Percentiles rank a stretch among this genome's conserved stretches.
Evolutionary conservation across 2,329 filamentous ascomycete genomes (phyloP).

Genomic region (Colletotrichum falcatum): DNA sequence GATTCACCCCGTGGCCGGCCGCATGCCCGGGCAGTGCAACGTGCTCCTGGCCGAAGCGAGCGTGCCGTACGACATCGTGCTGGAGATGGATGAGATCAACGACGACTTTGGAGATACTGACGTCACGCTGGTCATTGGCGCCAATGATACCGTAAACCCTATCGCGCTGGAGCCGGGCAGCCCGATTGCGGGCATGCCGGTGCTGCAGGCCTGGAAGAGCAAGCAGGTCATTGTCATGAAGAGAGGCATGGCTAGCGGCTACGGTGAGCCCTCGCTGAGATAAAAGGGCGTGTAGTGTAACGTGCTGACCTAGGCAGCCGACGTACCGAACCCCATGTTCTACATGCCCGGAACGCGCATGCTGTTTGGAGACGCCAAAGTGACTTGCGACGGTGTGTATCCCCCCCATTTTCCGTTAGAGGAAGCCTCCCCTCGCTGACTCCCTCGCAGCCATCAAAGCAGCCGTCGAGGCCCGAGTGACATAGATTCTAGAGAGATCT

Average conservation of each 20-base stretch:
- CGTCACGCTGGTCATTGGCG: conserved; percentile 88
- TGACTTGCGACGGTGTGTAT: conserved; percentile 79
- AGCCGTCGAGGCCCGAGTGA: conserved; percentile 50
- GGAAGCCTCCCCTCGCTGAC: conserved; percentile 36
- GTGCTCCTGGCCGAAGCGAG: conserved; percentile 88
- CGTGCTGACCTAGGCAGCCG: conserved; percentile 63
- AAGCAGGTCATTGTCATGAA: conserved; percentile 96
- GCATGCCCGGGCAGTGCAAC: conserved; percentile 95
- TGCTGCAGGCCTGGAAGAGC: conserved; percentile 92
- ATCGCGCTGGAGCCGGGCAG: conserved; percentile 87
- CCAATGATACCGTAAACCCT: conserved; percentile 93
- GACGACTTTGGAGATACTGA: conserved; percentile 90
- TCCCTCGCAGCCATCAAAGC: conserved; percentile 54
- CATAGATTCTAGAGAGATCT: conserved; percentile 38
- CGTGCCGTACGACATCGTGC: conserved; percentile 90
- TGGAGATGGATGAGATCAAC: conserved; percentile 97
- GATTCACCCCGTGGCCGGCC: conserved; percentile 89
- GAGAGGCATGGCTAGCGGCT: conserved; percentile 87
- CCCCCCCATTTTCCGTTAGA: too few relatives aligned
- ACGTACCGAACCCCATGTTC: conserved; percentile 94
- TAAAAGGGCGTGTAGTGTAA: neutral
- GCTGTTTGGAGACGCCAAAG: conserved; percentile 91
- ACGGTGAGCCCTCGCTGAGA: conserved; percentile 68
- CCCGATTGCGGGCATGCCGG: conserved; percentile 91
- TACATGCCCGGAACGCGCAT: conserved; percentile 91